phyloP scores from a whole-genome alignment of 306 rosid species.

The Comarum palustre region DNA sequence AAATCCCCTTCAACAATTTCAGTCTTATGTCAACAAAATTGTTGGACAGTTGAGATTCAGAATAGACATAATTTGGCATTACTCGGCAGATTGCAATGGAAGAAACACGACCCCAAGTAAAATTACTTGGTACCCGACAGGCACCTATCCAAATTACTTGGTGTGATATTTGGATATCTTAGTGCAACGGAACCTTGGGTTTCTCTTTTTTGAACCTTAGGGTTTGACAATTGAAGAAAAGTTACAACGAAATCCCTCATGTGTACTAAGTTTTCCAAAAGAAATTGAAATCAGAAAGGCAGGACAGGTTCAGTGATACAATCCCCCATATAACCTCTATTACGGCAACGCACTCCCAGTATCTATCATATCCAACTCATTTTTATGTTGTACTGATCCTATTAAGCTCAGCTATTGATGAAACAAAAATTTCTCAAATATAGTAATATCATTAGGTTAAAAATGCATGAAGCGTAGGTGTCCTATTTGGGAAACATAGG shows the following conservation, averaged over 20 bases:
- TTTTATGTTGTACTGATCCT: background rate
- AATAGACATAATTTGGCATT: background rate
- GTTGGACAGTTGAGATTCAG: background rate
- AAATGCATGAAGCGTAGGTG: background rate
- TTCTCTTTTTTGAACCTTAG: background rate
- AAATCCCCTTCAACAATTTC: too few relatives aligned
- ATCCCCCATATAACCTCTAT: too few relatives aligned
- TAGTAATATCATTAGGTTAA: background rate
- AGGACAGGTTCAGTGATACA: too few relatives aligned
- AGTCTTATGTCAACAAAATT: too few relatives aligned
- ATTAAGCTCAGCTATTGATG: background rate
- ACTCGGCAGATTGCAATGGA: background rate
- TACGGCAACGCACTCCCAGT: background rate
- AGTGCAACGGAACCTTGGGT: background rate
- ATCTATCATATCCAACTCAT: background rate
- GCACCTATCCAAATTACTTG: background rate
- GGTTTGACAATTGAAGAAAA: background rate
- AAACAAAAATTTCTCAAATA: background rate
- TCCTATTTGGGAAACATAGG: background rate
- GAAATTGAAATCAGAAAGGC: background rate
- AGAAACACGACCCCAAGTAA: background rate
- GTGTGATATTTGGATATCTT: background rate
- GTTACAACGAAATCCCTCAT: background rate
- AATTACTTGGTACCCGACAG: background rate
- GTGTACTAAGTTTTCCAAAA: too few relatives aligned